Evolutionary conservation across 176 grass and related monocot species (phyloP).

Genomic region (Saccharum officinarum): DNA sequence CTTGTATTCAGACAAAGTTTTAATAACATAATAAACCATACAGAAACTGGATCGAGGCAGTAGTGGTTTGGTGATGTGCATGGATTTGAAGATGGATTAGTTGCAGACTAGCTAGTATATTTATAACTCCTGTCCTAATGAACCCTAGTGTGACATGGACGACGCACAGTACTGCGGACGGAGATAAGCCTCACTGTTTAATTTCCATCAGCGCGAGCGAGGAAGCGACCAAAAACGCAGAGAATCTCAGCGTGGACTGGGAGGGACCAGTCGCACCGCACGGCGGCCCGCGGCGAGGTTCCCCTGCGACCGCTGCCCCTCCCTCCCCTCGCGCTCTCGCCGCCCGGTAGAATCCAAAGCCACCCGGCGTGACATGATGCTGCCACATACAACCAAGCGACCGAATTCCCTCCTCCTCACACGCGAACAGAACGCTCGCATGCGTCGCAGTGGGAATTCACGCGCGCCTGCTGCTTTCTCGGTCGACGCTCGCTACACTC

Average conservation of each 20-base stretch:
- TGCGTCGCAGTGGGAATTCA: not conserved
- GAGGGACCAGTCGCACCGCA: not conserved
- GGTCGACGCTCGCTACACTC: not conserved
- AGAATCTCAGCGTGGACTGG: conserved; percentile 42
- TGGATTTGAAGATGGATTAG: no score
- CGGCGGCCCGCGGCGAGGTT: conserved; percentile 23
- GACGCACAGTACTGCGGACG: no score
- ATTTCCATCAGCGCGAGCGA: not conserved
- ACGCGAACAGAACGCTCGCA: not conserved
- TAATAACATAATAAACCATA: no score
- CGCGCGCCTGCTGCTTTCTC: not conserved
- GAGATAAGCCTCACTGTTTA: not conserved
- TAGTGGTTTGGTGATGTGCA: no score
- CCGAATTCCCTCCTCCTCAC: conserved; percentile 36
- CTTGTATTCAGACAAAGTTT: no score
- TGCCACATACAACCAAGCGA: conserved; percentile 25
- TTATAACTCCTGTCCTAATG: no score
- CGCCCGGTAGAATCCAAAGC: conserved; percentile 38
- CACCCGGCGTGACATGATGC: conserved; percentile 4
- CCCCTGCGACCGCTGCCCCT: not conserved
- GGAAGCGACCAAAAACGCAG: conserved; percentile 9
- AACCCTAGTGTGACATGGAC: no score
- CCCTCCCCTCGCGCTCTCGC: not conserved
- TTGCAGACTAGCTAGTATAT: no score
- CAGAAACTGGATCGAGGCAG: no score